Percentiles rank a stretch among this genome's conserved stretches.
Evolutionary conservation across 2,329 filamentous ascomycete genomes (phyloP).

Genomic region (Sarocladium kiliense): DNA sequence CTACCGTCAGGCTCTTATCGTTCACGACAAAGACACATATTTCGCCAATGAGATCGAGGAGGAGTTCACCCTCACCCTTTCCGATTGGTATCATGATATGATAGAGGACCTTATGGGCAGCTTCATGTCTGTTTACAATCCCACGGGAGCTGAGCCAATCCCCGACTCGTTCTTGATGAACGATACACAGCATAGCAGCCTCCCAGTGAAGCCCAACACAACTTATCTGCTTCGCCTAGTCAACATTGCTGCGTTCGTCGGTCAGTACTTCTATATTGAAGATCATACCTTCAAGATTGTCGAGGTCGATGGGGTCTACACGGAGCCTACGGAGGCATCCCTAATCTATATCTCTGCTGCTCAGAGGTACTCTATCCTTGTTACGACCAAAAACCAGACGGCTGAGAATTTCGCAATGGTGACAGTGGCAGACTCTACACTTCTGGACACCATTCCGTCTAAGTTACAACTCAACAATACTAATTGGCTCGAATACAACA

Average conservation of each 20-base stretch:
- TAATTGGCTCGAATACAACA: conserved; percentile 28
- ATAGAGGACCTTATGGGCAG: conserved; percentile 40
- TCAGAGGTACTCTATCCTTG: conserved; percentile 43
- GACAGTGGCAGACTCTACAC: conserved; percentile 16
- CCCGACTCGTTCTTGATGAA: conserved; percentile 50
- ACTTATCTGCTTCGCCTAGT: conserved; percentile 51
- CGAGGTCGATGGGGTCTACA: conserved; percentile 47
- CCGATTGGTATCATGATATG: conserved; percentile 57
- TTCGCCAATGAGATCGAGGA: conserved; percentile 45
- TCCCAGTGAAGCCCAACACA: conserved; percentile 40
- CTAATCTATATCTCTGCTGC: conserved; percentile 42
- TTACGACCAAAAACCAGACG: conserved; percentile 41
- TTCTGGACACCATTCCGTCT: conserved; percentile 37
- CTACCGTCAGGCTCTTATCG: conserved; percentile 46
- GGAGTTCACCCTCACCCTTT: conserved; percentile 50
- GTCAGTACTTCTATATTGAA: conserved; percentile 42
- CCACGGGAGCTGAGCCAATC: conserved; percentile 49
- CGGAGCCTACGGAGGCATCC: conserved; percentile 36
- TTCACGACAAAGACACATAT: conserved; percentile 45
- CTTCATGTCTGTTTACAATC: conserved; percentile 42
- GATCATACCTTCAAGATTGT: conserved; percentile 27
- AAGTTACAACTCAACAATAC: conserved; percentile 43
- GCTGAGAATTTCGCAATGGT: conserved; percentile 40
- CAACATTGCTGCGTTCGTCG: conserved; percentile 47
- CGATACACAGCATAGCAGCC: conserved; percentile 37